These are phyloP conservation scores for Fremontodendron californicum DNA, from an alignment of 345 rosid genomes.

Conservation along the genomic window DNA sequence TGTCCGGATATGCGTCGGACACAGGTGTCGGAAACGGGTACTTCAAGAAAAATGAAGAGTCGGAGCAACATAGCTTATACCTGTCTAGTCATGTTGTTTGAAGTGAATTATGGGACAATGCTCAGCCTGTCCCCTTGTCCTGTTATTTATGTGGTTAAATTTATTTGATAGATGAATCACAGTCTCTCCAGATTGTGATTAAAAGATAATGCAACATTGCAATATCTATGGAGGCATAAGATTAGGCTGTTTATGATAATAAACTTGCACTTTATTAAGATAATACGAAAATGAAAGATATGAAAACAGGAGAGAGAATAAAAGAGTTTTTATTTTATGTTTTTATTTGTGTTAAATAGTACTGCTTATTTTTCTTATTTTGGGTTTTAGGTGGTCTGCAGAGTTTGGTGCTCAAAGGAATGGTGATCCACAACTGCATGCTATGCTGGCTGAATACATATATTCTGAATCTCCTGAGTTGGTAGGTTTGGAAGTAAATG, in stretches of 20 bases:
- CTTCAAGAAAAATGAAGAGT: neutral
- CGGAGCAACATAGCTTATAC: neutral
- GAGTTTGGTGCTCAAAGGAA: conserved; percentile 65
- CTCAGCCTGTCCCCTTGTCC: neutral
- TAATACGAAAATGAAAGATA: neutral
- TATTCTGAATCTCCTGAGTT: conserved; percentile 86
- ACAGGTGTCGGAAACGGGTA: neutral
- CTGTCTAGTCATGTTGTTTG: neutral
- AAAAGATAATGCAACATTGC: neutral
- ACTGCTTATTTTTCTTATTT: conserved; percentile 5
- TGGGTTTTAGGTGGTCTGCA: conserved; percentile 75
- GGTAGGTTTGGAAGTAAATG: conserved; percentile 46
- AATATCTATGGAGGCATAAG: neutral
- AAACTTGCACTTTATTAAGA: neutral
- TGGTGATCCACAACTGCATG: conserved; percentile 77
- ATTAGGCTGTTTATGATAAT: neutral
- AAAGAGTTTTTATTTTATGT: neutral
- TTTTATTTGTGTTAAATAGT: neutral
- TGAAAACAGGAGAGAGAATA: neutral
- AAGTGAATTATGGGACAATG: neutral
- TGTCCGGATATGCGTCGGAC: neutral
- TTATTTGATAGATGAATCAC: neutral
- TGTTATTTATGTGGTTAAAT: neutral
- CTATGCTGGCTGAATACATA: conserved; percentile 81
- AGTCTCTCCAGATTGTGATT: neutral